These are phyloP conservation scores for Nitzschia inconspicua DNA, from an alignment of 108 stramenopile genomes.

Conservation along the genomic window DNA sequence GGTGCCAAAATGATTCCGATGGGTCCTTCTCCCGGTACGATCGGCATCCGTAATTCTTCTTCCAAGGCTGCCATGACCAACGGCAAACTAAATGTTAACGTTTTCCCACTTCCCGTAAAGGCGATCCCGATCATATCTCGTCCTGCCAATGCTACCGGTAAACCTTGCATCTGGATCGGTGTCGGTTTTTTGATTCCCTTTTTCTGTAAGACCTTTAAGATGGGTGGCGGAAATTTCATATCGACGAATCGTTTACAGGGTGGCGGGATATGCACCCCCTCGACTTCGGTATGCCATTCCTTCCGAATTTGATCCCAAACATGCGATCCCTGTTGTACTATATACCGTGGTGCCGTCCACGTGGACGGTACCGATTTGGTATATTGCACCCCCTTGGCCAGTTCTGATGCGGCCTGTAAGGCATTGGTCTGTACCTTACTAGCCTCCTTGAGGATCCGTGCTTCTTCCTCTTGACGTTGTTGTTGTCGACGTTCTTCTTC, in stretches of 20 bases:
- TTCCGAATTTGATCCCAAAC: constrained; percentile 75
- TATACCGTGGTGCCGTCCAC: constrained; percentile 85
- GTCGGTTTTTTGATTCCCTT: constrained; percentile 95
- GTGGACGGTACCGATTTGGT: constrained; percentile 74
- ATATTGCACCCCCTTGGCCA: constrained; percentile 86
- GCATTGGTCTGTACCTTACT: constrained; percentile 95
- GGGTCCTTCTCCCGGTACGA: constrained; percentile 93
- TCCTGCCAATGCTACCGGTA: constrained; percentile 93
- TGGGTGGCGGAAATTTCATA: constrained; percentile 90
- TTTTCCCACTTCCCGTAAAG: constrained; percentile 96
- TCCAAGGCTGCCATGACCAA: constrained; percentile 95
- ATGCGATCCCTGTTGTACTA: constrained; percentile 68
- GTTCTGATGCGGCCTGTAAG: constrained; percentile 90
- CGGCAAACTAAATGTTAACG: constrained; percentile 92
- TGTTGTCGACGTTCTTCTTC: constrained; percentile 52
- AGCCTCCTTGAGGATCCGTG: constrained; percentile 90
- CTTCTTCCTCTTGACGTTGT: constrained; percentile 77
- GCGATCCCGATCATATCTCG: constrained; percentile 99
- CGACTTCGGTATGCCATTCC: constrained; percentile 95
- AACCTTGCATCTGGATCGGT: constrained; percentile 99
- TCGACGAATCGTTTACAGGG: constrained; percentile 91
- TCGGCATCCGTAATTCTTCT: constrained; percentile 93
- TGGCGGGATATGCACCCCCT: constrained; percentile 90
- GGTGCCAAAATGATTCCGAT: constrained; percentile 95
- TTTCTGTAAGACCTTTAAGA: constrained; percentile 65